These are phyloP conservation scores for Rachicladosporium sp. DNA, from an alignment of 2,329 filamentous ascomycete species.

Conservation along the genomic window DNA sequence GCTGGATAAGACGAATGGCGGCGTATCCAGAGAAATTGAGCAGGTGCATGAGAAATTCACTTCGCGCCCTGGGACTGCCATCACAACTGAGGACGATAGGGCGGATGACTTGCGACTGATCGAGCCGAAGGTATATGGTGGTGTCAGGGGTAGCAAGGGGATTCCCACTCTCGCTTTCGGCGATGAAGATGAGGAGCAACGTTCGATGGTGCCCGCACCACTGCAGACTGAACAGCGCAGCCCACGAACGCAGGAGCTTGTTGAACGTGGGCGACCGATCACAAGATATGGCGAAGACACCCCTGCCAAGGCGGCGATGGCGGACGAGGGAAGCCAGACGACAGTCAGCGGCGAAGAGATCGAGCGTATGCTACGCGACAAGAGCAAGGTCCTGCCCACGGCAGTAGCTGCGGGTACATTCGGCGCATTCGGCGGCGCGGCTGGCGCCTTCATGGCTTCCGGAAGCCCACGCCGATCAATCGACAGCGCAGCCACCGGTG, in stretches of 20 bases:
- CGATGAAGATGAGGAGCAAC: conserved; percentile 8
- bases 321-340: conserved; percentile 71
- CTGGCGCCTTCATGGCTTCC: neutral
- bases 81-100: conserved; percentile 1
- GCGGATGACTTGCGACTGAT: conserved; percentile 1
- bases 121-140: conserved; percentile 9
- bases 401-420: conserved; percentile 7
- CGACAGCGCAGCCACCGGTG: conserved; percentile 6
- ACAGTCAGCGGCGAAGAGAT: conserved; percentile 70
- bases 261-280: conserved; percentile 1
- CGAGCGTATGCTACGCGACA: conserved; percentile 57
- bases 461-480: conserved; percentile 6
- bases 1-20: neutral
- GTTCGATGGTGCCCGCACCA: too few relatives aligned
- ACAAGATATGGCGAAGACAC: conserved; percentile 5
- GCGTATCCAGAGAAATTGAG: too few relatives aligned
- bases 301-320: conserved; percentile 11
- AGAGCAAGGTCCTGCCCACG: conserved; percentile 17
- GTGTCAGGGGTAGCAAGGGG: conserved; percentile 6
- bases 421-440: conserved; percentile 3
- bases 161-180: conserved; percentile 13
- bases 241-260: neutral
- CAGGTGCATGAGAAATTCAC: neutral
- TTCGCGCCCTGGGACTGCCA: neutral
- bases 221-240: too few relatives aligned